Base-by-base conservation (phyloP, 345 rosid genomes). In the Litchi chinensis region DNA sequence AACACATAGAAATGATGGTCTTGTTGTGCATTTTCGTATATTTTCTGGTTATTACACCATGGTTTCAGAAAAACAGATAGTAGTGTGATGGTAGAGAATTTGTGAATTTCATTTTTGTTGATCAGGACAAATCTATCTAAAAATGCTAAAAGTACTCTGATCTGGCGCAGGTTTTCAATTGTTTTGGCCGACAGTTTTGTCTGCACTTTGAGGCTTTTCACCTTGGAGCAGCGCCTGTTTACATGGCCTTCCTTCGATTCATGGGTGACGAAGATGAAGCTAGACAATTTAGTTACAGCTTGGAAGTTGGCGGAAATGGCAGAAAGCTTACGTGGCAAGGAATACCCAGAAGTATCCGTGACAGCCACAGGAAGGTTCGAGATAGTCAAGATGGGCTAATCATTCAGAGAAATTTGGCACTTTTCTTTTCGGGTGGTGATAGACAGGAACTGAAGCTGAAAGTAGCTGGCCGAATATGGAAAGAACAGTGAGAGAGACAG, bases 191-290 rank as follows among this genome's bases (percentile, higher is more conserved):
- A 44, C 88, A 87, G 41, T 89, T 89, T 71, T 89, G 92, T 77
- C 74, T 89, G 79, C 92, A 89, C 71, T 89, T 89, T n/a, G 92
- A 89, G 87, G 88, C 90, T 0, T 87, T 86, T 77, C 88, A 76
- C n/a, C 81, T 89, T 0, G 92, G 88, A 16, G 79, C n/a, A 65
- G 88, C 89, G 15, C 90, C 92, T 1, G 88, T 87, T 65, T 89
- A 87, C 89, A 89, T 89, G 89, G 90, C 90, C 26, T 87, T 87
- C 78, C 81, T 89, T 57, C 87, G 89, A 41, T 89, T 89, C 85
- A 89, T 89, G 92, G 92, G 92, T 7, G 80, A 74, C 4, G 90
- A 87, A 28, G 87, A 86, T 0, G 90, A 87, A 62, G 88, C 90
- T 16, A 76, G 81, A 79, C 83, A 86, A 44, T 89, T 84, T 54